Evolutionary conservation across 1,139 yeast genomes (phyloP), one percentile per base, ranked within the genome.

Genomic region (Diutina ranongensis): DNA sequence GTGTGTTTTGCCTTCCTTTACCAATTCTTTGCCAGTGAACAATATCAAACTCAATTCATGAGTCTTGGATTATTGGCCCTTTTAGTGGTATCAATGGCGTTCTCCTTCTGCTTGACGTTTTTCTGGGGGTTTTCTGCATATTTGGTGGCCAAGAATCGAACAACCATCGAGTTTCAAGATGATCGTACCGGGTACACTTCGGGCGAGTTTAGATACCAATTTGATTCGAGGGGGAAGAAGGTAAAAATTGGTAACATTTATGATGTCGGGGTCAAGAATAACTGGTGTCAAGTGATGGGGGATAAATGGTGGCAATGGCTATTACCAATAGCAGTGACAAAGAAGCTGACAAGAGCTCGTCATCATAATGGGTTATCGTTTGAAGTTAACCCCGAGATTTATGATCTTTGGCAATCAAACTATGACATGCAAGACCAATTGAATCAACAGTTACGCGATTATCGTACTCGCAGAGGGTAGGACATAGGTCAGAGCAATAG

Each of bases 81-180:
- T 40, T 73, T 77, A 50, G 65, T 86, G 3, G 49, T 86, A 1
- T 72, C 85, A 1, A 55, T 78, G 9, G 76, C 83, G n/a, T 75
- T 86, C 56, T 71, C 72, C n/a, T 51, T 84, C 0, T 74, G 94
- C 2, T 70, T 86, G 13, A 59, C 70, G 0, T 59, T 74, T 0
- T 89, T 92, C 59, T 62, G 78, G 0, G 64, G 61, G 1, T 82
- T 83, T 58, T 76, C 83, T 47, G 49, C 80, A 3, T 86, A 76
- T 54, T 71, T 85, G 53, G 60, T 85, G 12, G 50, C 76, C 16
- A 62, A 59, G 9, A 92, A 92, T 60, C 66, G 68, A 49, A 88
- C 97, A 10, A 92, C 97, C 0, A 73, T 92, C 25, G 99, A 92
- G 61, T 67, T 79, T 46, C 81, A 83, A 63, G 88, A 83, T 48